Evolutionary conservation across 805 yeast genomes (phyloP), one percentile per base, ranked within the genome.

Genomic region (Lipomyces spencermartinsiae): DNA sequence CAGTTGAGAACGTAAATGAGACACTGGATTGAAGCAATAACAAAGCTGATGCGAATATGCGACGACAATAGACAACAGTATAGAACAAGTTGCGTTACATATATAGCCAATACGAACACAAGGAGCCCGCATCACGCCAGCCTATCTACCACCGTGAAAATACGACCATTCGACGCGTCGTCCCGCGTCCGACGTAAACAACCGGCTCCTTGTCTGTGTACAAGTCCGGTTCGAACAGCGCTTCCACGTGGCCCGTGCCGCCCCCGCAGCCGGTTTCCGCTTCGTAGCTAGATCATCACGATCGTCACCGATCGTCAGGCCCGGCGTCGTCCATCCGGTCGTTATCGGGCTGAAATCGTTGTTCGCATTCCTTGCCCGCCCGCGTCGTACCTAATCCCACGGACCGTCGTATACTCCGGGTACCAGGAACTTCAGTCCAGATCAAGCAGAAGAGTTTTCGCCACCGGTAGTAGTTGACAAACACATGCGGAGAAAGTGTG

Each of bases 291-390:
- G 43, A 37, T 43, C 49, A 43, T 43, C 49, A 43, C 22, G 49
- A 43, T 43, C 49, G 49, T n/a, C 49, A n/a, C 49, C 9, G 49
- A 43, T 43, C 49, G 16, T 43, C 49, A 43, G 49, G 49, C 22
- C 25, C 22, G 8, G 9, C 29, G 49, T 43, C 49, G 22, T 43
- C 49, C 4, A n/a, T 43, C 22, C 49, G 49, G 19, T 43, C 22
- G 49, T 43, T 43, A 43, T 16, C 22, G 49, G n/a, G 49, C 49
- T n/a, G 4, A 43, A 0, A 37, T 37, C 43, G 14, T 43, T 43
- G 49, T 37, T 37, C 43, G 43, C 14, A 37, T 12, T 10, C 16
- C 16, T 16, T 12, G 16, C 43, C 43, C 16, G 9, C 22, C 49
- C 22, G 7, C 49, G 9, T 16, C 49, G 49, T 43, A 43, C 49